Conservation (phyloP, 2,329 filamentous ascomycete species). For the Cucurbitaria berberidis region DNA sequence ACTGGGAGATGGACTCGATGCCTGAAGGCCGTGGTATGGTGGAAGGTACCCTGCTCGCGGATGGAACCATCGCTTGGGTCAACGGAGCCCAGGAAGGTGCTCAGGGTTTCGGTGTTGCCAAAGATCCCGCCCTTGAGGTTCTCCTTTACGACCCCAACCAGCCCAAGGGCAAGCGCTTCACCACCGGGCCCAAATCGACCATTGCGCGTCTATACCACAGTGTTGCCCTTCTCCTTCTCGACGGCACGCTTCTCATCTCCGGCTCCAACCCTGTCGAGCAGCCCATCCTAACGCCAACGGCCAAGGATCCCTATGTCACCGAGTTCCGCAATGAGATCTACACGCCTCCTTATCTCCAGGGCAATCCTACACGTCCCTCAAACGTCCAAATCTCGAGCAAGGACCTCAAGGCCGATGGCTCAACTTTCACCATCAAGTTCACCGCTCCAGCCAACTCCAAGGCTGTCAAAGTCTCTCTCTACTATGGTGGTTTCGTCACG, state of each 20-base stretch:
- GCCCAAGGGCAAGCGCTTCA: slow-evolving; percentile 59
- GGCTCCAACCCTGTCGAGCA: slow-evolving; percentile 67
- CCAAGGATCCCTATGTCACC: slow-evolving; percentile 59
- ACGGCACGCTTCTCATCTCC: slow-evolving; percentile 65
- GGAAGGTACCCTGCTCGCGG: slow-evolving; percentile 64
- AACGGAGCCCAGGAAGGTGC: slow-evolving; percentile 65
- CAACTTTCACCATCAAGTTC: slow-evolving; percentile 58
- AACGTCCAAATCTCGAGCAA: slow-evolving; percentile 55
- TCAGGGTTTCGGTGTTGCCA: slow-evolving; percentile 65
- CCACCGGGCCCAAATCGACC: slow-evolving; percentile 52
- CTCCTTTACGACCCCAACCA: slow-evolving; percentile 64
- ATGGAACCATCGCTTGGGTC: slow-evolving; percentile 68
- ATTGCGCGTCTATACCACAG: slow-evolving; percentile 64
- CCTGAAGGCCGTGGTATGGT: slow-evolving; percentile 66
- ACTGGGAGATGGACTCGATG: slow-evolving; percentile 66
- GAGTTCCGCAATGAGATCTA: slow-evolving; percentile 69
- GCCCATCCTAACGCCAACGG: slow-evolving; percentile 56
- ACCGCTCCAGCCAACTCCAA: slow-evolving; percentile 51
- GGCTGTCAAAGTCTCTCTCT: slow-evolving; percentile 58
- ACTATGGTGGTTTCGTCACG: slow-evolving; percentile 66
- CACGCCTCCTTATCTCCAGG: slow-evolving; percentile 65
- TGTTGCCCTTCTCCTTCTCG: slow-evolving; percentile 63
- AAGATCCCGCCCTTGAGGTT: slow-evolving; percentile 60
- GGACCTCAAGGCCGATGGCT: slow-evolving; percentile 52
- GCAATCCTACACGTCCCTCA: slow-evolving; percentile 59